These are phyloP conservation scores for Spathaspora girioi DNA, from an alignment of 805 yeast genomes.

Conservation along the genomic window DNA sequence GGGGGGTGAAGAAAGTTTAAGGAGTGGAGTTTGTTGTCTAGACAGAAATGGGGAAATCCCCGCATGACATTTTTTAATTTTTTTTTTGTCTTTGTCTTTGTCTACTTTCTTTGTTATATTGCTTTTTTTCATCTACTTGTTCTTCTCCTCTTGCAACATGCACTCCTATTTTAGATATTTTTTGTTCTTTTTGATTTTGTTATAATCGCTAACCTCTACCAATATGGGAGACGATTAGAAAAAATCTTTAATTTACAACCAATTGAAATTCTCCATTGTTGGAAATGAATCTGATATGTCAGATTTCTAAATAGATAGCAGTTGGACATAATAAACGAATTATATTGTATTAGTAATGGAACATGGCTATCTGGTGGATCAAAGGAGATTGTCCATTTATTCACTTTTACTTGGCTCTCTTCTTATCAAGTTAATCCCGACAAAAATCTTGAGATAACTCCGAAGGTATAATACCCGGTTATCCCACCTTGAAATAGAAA, in stretches of 20 bases:
- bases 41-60: conserved; percentile 1
- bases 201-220: background rate
- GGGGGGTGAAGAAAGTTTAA: background rate
- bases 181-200: background rate
- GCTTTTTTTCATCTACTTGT: background rate
- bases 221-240: background rate
- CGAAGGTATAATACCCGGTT: background rate
- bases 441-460: background rate
- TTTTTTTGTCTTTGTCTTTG: background rate
- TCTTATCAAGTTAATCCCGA: too few relatives aligned
- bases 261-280: background rate
- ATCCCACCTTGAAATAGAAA: background rate
- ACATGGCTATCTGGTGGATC: too few relatives aligned
- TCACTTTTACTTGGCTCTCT: too few relatives aligned
- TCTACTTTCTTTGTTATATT: background rate
- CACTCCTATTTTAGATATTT: background rate
- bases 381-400: too few relatives aligned
- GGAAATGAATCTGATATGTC: background rate
- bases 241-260: background rate
- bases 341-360: too few relatives aligned
- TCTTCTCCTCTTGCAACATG: background rate
- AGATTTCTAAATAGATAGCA: too few relatives aligned
- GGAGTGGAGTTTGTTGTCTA: background rate
- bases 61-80: conserved; percentile 1
- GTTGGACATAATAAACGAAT: background rate